A percentile compares a stretch with the other conserved stretches of the same genome.
These are phyloP conservation scores for Talaromyces rugulosus DNA, from an alignment of 2,329 filamentous ascomycete species.

Conservation along the genomic window DNA sequence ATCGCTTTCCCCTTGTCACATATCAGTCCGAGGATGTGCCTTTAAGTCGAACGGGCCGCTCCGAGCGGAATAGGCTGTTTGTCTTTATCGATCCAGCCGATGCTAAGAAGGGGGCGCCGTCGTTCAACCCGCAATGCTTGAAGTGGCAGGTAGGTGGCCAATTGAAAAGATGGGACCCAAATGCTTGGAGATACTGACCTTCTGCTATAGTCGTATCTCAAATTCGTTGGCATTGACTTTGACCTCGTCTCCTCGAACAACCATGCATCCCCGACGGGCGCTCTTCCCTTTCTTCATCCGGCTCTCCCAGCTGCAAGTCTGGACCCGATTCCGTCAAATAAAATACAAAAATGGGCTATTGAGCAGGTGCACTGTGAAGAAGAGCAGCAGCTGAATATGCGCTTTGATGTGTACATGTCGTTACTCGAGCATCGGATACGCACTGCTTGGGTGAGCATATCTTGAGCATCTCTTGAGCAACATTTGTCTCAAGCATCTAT, in stretches of 20 bases:
- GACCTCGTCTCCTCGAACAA: conserved; percentile 72
- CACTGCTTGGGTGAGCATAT: conserved; percentile 70
- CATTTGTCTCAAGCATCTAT: not conserved
- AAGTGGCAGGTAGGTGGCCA: conserved; percentile 78
- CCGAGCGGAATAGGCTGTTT: conserved; percentile 66
- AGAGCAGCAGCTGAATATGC: conserved; percentile 50
- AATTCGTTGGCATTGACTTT: conserved; percentile 67
- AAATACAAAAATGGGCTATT: conserved; percentile 65
- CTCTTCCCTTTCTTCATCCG: conserved; percentile 82
- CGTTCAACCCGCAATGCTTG: conserved; percentile 87
- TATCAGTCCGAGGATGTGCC: conserved; percentile 64
- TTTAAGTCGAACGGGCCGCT: conserved; percentile 44
- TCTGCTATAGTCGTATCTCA: conserved; percentile 67
- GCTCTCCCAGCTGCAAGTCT: conserved; percentile 35
- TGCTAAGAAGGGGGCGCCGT: conserved; percentile 60
- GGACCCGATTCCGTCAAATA: conserved; percentile 57
- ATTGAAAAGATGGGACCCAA: not conserved
- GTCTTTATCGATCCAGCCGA: conserved; percentile 69
- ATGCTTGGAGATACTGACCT: not conserved
- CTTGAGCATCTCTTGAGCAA: conserved; percentile 18
- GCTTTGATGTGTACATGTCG: conserved; percentile 71
- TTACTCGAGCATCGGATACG: conserved; percentile 74
- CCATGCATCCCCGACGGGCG: conserved; percentile 84
- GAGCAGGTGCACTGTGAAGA: conserved; percentile 45
- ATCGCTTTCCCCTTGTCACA: conserved; percentile 72